Conservation (phyloP, 2,329 filamentous ascomycete species). For the Aspergillus aculeatus region DNA sequence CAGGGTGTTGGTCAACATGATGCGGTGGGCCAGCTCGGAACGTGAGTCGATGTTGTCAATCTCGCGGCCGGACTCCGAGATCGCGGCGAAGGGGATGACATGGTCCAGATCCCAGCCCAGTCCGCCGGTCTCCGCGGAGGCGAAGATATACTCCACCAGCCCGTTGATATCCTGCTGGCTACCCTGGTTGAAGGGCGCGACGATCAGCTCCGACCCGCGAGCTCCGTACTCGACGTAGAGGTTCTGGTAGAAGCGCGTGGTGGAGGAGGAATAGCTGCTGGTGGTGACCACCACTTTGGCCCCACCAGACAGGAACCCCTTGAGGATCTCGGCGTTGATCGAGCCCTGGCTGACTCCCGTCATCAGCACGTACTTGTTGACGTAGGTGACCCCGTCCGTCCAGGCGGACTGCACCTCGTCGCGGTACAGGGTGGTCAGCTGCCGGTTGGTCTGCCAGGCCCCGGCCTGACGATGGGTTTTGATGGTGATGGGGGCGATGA, state of each 20-base stretch:
- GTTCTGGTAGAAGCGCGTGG: neutral
- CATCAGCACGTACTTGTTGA: neutral
- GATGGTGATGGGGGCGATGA: too few species aligned
- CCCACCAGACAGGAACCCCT: neutral
- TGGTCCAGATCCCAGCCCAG: neutral
- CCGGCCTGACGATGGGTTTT: too few species aligned
- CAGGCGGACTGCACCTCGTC: too few species aligned
- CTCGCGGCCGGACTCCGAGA: neutral
- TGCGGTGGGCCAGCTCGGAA: neutral
- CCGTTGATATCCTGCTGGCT: neutral
- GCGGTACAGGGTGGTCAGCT: too few species aligned
- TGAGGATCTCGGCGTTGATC: neutral
- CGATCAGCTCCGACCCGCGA: neutral
- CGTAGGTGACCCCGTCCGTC: too few species aligned
- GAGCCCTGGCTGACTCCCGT: conserved; percentile 3
- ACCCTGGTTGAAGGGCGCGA: conserved; percentile 6
- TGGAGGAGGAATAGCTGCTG: neutral
- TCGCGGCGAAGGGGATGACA: conserved; percentile 4
- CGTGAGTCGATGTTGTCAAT: neutral
- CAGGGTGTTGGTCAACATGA: conserved; percentile 4
- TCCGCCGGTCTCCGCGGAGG: neutral
- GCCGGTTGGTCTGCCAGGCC: too few species aligned
- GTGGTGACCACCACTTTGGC: conserved; percentile 2
- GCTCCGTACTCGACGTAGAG: neutral
- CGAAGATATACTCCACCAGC: neutral